Evolutionary conservation across 352 stramenopile genomes (phyloP).

Genomic region (Phytophthora meadii): DNA sequence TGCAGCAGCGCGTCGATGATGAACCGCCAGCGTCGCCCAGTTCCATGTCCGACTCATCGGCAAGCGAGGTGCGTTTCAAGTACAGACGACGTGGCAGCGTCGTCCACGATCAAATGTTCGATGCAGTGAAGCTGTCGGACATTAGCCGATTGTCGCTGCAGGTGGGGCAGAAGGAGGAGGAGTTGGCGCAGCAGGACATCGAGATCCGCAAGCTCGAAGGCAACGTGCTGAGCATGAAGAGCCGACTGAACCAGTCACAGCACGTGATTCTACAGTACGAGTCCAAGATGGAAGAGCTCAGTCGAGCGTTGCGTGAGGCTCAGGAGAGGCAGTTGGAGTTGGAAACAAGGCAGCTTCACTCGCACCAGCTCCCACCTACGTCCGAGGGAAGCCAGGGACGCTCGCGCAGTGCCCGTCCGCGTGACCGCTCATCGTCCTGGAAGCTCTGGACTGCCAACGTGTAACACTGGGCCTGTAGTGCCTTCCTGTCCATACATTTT

Average conservation of each 20-base stretch:
- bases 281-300: conserved; percentile 80
- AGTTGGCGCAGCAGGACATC: conserved; percentile 64
- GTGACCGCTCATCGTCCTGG: conserved; percentile 42
- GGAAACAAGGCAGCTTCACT: conserved; percentile 29
- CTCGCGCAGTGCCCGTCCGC: conserved; percentile 25
- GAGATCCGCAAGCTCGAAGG: conserved; percentile 74
- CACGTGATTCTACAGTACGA: conserved; percentile 75
- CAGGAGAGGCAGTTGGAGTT: conserved; percentile 45
- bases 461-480: conserved; percentile 5
- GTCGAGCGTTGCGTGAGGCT: conserved; percentile 54
- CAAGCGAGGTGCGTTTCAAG: conserved; percentile 73
- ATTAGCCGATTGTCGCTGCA: conserved; percentile 73
- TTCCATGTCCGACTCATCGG: conserved; percentile 53
- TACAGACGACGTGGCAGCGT: conserved; percentile 70
- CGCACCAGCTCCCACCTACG: conserved; percentile 10
- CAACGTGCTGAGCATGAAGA: conserved; percentile 75
- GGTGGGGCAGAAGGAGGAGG: conserved; percentile 75
- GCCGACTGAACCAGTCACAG: conserved; percentile 66
- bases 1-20: conserved; percentile 14
- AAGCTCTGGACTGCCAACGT: conserved; percentile 49
- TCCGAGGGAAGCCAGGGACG: conserved; percentile 14
- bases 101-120: conserved; percentile 86
- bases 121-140: conserved; percentile 78
- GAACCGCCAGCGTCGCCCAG: conserved; percentile 39
- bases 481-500: conserved; percentile 21